Evolutionary conservation across 257 asterid genomes (phyloP), one percentile per base, ranked within the genome.

Genomic region (Solanum habrochaites): DNA sequence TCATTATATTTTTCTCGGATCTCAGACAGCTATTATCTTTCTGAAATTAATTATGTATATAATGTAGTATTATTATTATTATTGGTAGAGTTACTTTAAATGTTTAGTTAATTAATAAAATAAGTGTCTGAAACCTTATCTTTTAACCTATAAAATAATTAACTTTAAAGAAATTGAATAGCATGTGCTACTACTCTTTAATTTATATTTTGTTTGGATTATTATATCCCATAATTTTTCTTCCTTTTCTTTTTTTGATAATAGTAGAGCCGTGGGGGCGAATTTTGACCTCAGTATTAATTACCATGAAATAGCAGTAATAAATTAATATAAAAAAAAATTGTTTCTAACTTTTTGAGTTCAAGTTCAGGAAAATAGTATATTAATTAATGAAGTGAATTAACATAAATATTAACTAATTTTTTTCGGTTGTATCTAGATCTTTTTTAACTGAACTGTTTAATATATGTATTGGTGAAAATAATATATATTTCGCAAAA

Each of bases 141-240:
- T 43, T 15, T 77, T 77, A 77, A 77, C 83, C 83, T 43, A 43
- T 16, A 77, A 77, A 77, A 43, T 16, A 77, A 77, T 43, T 8
- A 25, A 15, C 39, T 77, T 27, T 14, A 77, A 42, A 42, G 15
- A 77, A 25, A 77, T 43, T 77, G 25, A 77, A 77, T 25, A 14
- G 39, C 83, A 43, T 43, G 83, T 77, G 39, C n/a, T 77, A 77
- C 39, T 42, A 75, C 83, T 25, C 62, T 43, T 77, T 40, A 11
- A 12, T 75, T 23, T n/a, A 6, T 75, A 74, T 70, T 70, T 16
- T 6, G 3, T 72, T 35, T 73, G n/a, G 80, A 18, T 32, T 71
- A 71, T 18, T 18, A 8, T 21, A 72, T 70, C 69, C 29, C 69
- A 23, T 67, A 67, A 29, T 69, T 69, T 29, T 14, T 21, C 29